Evolutionary conservation across 1,284 basidiomycete genomes (phyloP).

Genomic region (Mycena sp.): DNA sequence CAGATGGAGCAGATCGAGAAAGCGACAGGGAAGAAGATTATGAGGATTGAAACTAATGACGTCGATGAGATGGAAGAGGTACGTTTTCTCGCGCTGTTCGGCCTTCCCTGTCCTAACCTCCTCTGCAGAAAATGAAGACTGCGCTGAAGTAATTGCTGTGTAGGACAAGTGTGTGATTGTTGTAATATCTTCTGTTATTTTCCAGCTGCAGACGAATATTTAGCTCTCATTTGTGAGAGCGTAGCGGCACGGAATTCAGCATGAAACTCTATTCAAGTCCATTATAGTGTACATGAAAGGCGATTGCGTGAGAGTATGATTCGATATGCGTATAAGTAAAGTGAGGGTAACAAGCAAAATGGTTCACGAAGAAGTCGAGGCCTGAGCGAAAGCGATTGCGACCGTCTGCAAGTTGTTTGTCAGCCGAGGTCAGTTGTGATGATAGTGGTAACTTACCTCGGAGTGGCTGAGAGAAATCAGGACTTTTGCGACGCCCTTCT

Average conservation of each 20-base stretch:
- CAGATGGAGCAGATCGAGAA: constrained; percentile 90
- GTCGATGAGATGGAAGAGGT: constrained; percentile 93
- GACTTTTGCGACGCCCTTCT: constrained; percentile 80
- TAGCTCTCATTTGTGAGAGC: background rate
- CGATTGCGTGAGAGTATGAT: background rate
- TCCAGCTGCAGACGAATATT: constrained; percentile 6
- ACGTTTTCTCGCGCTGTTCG: constrained; percentile 27
- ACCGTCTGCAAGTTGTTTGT: constrained; percentile 59
- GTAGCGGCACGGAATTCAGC: background rate
- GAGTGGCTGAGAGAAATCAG: constrained; percentile 93
- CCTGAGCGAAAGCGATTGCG: constrained; percentile 86
- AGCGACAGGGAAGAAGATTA: constrained; percentile 78
- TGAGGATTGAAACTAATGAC: constrained; percentile 85
- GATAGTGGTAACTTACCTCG: constrained; percentile 62
- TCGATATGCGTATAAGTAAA: constrained; percentile 6
- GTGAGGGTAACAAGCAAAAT: background rate
- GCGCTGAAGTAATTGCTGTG: constrained; percentile 72
- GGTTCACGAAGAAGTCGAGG: constrained; percentile 39
- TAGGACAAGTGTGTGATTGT: constrained; percentile 7
- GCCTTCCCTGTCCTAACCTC: background rate
- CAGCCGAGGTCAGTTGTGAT: constrained; percentile 29
- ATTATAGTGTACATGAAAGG: constrained; percentile 22
- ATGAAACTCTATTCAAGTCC: constrained; percentile 16
- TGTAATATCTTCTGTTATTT: constrained; percentile 24
- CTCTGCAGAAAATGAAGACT: constrained; percentile 76